Conservation (phyloP, 495 filamentous ascomycete species). For the Rusavskia elegans region DNA sequence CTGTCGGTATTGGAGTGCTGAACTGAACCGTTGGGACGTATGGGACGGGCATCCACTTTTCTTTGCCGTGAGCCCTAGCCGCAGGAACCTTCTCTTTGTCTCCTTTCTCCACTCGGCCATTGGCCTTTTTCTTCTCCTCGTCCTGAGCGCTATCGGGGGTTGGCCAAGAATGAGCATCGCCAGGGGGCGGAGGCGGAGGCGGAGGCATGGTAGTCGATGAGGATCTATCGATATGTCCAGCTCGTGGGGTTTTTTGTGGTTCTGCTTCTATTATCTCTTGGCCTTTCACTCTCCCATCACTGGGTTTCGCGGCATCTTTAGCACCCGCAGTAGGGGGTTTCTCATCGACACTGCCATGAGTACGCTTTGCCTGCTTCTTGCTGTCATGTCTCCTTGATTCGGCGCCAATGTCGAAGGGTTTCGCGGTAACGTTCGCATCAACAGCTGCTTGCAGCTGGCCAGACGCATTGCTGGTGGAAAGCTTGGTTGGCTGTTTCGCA, state of each 20-base stretch:
- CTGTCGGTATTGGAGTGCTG: conserved; percentile 57
- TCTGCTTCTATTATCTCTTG: not conserved
- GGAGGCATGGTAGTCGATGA: conserved; percentile 21
- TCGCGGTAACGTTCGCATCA: conserved; percentile 11
- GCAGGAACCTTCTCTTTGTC: conserved; percentile 44
- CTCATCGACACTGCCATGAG: not conserved
- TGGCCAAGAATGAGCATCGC: conserved; percentile 71
- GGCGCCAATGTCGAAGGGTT: conserved; percentile 19
- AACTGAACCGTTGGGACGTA: conserved; percentile 71
- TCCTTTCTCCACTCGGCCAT: conserved; percentile 48
- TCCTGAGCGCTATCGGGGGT: conserved; percentile 69
- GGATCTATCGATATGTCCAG: conserved; percentile 12
- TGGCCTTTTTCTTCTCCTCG: conserved; percentile 54
- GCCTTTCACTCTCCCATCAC: not conserved
- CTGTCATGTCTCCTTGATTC: conserved; percentile 12
- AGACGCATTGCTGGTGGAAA: conserved; percentile 5
- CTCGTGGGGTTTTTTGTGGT: conserved; percentile 21
- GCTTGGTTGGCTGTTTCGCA: conserved; percentile 26
- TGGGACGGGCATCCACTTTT: conserved; percentile 56
- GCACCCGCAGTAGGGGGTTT: not conserved
- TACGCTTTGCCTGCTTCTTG: conserved; percentile 10
- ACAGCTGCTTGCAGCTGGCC: not conserved
- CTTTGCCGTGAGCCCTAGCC: conserved; percentile 38
- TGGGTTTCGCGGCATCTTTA: not conserved
- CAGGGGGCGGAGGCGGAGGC: conserved; percentile 35